Evolutionary conservation across 2,329 filamentous ascomycete species (phyloP), one percentile per base, ranked within the genome.

Genomic region (Calonectria pseudoturangicola): DNA sequence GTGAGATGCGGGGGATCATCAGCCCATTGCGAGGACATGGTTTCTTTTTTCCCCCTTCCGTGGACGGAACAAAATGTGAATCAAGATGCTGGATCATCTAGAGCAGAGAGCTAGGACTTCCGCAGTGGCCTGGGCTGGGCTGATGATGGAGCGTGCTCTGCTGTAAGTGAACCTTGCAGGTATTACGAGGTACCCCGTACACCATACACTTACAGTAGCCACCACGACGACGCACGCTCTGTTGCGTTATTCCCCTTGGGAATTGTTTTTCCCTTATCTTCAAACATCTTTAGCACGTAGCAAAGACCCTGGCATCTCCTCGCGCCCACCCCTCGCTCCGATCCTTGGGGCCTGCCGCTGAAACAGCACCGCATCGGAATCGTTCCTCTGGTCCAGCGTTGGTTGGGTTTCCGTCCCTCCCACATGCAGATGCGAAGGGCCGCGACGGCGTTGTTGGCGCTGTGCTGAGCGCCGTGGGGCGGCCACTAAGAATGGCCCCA

Each of bases 401-500:
- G 50, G 21, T 60, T 33, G 18, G 36, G 7, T 62, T 62, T 62
- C 58, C 58, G 39, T 62, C 58, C 58, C 58, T 62, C 36, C 58
- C 58, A 62, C 56, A 62, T 45, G 36, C 30, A 36, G 21, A 45
- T 45, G 58, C 36, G 58, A 21, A 62, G 33, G 54, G 33, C 54
- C 30, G 30, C 36, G 62, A 30, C 48, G 62, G 62, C 62, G 62
- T 48, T 21, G 36, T 50, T 51, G 47, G 62, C 30, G 47, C 30
- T 51, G 62, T 65, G 48, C 62, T 65, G 62, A 48, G 45, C 36
- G 62, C 51, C 62, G 48, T 65, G 62, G 62, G 62, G 62, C 45
- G 47, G 62, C 62, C 62, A 50, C 62, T 65, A 65, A 51, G 33
- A 65, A 51, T 51, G 21, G 45, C n/a, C 62, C 30, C 45, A 51